Evolutionary conservation across 2,329 filamentous ascomycete species (phyloP).

Genomic region (Fusarium haematococcum): DNA sequence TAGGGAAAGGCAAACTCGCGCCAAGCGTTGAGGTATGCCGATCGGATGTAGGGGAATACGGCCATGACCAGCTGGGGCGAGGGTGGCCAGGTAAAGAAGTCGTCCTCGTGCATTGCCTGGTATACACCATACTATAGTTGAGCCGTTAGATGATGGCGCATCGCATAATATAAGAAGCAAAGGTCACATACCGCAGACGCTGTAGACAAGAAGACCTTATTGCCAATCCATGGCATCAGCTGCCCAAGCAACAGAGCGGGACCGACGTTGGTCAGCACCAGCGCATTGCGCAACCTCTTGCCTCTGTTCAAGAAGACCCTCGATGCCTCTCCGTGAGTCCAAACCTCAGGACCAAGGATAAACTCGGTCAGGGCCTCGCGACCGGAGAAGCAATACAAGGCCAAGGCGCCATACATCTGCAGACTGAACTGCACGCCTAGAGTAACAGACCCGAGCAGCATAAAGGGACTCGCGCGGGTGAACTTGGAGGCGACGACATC

Average conservation of each 20-base stretch:
- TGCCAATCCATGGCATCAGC: constrained; percentile 57
- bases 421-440: constrained; percentile 63
- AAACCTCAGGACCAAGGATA: constrained; percentile 51
- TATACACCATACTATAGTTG: constrained; percentile 59
- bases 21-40: constrained; percentile 61
- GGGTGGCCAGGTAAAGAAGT: constrained; percentile 65
- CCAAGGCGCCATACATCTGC: constrained; percentile 64
- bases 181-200: constrained; percentile 54
- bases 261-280: constrained; percentile 58
- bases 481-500: constrained; percentile 68
- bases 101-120: constrained; percentile 57
- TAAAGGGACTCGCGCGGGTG: constrained; percentile 67
- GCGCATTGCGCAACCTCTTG: constrained; percentile 48
- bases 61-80: constrained; percentile 64
- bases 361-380: constrained; percentile 57
- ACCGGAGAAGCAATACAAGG: constrained; percentile 65
- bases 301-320: constrained; percentile 42
- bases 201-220: constrained; percentile 56
- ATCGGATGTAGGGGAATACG: constrained; percentile 60
- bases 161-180: background rate
- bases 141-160: constrained; percentile 5
- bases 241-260: constrained; percentile 59
- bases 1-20: constrained; percentile 59
- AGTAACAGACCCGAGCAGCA: constrained; percentile 72
- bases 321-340: constrained; percentile 41